phyloP scores from a whole-genome alignment of 202 grass and related monocot species.

The Eragrostis tef region DNA sequence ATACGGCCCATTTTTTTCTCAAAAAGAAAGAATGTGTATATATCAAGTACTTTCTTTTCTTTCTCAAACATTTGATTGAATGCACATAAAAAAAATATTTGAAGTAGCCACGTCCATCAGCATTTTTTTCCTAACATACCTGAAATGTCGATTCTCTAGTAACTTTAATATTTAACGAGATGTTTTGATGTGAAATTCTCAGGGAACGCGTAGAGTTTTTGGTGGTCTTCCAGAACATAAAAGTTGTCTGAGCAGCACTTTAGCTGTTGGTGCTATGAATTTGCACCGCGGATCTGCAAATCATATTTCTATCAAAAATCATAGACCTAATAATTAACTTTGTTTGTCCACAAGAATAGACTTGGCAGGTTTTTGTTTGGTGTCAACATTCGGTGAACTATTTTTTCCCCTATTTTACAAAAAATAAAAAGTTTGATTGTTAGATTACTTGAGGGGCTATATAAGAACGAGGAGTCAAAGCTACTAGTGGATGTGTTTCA shows the following conservation, averaged over 20 bases:
- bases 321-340: neutral
- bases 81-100: neutral
- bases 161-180: neutral
- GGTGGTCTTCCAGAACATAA: neutral
- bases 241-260: too few species aligned
- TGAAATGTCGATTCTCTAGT: too few species aligned
- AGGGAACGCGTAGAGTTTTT: neutral
- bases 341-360: neutral
- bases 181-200: neutral
- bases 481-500: too few species aligned
- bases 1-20: neutral
- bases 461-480: too few species aligned
- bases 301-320: too few species aligned
- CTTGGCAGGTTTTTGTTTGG: too few species aligned
- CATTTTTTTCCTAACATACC: neutral
- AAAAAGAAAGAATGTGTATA: neutral
- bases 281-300: too few species aligned
- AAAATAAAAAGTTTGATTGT: too few species aligned
- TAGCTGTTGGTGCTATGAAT: too few species aligned
- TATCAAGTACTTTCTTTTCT: neutral
- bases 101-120: neutral
- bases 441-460: too few species aligned
- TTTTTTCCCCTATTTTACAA: too few species aligned
- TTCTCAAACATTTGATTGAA: neutral
- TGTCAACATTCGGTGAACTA: too few species aligned